Conservation (phyloP, 106 monocot genomes). For the Allium cepa region DNA sequence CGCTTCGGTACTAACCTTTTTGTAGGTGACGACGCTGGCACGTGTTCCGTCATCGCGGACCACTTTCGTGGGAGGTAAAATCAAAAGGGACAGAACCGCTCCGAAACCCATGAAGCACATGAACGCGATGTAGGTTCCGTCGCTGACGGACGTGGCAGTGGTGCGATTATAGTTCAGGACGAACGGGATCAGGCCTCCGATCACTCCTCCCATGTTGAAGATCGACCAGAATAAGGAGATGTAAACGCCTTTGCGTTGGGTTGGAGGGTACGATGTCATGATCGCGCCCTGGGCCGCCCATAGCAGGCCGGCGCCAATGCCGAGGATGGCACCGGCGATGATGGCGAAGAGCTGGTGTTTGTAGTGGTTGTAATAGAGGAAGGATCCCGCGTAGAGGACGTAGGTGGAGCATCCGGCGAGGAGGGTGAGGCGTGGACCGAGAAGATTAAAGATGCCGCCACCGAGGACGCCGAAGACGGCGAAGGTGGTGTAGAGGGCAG, state of each 20-base stretch:
- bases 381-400: slow-evolving; percentile 81
- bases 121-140: slow-evolving; percentile 92
- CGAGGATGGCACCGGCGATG: slow-evolving; percentile 69
- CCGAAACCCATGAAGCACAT: slow-evolving; percentile 86
- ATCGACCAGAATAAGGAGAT: slow-evolving; percentile 89
- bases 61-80: slow-evolving; percentile 58
- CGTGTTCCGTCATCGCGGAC: slow-evolving; percentile 62
- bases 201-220: slow-evolving; percentile 92
- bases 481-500: slow-evolving; percentile 90
- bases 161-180: slow-evolving; percentile 65
- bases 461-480: slow-evolving; percentile 81
- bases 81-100: slow-evolving; percentile 45
- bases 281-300: slow-evolving; percentile 92
- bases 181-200: slow-evolving; percentile 93
- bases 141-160: slow-evolving; percentile 63
- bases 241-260: slow-evolving; percentile 56
- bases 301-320: slow-evolving; percentile 77
- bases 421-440: slow-evolving; percentile 89
- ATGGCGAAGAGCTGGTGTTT: slow-evolving; percentile 56
- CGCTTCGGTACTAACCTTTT: slow-evolving; percentile 37
- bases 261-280: slow-evolving; percentile 83
- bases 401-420: slow-evolving; percentile 75
- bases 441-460: slow-evolving; percentile 81
- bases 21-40: slow-evolving; percentile 33
- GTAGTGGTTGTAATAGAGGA: slow-evolving; percentile 89